phyloP scores from a whole-genome alignment of 2,329 filamentous ascomycete species.

The Paraconiothyrium sp. region DNA sequence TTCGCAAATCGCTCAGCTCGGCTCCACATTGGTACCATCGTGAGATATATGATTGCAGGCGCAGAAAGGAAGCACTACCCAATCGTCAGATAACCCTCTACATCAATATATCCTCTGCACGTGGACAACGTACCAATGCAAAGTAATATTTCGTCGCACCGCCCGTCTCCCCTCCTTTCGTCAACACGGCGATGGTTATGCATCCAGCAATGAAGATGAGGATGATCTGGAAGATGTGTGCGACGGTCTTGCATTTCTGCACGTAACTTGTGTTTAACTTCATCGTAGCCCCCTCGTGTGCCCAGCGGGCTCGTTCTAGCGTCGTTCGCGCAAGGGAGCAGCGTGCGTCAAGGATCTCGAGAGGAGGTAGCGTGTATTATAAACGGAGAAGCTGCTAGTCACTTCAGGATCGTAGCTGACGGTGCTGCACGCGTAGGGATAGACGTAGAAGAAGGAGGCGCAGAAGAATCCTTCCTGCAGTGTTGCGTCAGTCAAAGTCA shows the following conservation, averaged over 20 bases:
- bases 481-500: constrained; percentile 8
- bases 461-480: constrained; percentile 11
- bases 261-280: constrained; percentile 57
- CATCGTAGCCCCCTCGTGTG: constrained; percentile 43
- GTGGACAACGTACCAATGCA: constrained; percentile 59
- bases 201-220: constrained; percentile 68
- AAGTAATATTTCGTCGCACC: constrained; percentile 67
- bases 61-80: constrained; percentile 67
- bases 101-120: background rate
- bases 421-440: background rate
- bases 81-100: constrained; percentile 22
- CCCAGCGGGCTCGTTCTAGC: constrained; percentile 7
- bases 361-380: background rate
- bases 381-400: background rate
- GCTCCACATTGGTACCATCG: constrained; percentile 69
- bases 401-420: background rate
- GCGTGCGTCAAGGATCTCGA: background rate
- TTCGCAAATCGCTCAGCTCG: constrained; percentile 67
- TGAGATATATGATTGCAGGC: constrained; percentile 67
- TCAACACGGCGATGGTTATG: constrained; percentile 67
- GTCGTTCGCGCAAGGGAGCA: background rate
- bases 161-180: constrained; percentile 62
- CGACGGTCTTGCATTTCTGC: constrained; percentile 64
- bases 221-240: constrained; percentile 64
- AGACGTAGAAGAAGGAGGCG: background rate